A percentile compares a stretch with the other conserved stretches of the same genome.
Evolutionary conservation across 1,139 yeast species (phyloP).

Genomic region (Saccharomyces hybrid): DNA sequence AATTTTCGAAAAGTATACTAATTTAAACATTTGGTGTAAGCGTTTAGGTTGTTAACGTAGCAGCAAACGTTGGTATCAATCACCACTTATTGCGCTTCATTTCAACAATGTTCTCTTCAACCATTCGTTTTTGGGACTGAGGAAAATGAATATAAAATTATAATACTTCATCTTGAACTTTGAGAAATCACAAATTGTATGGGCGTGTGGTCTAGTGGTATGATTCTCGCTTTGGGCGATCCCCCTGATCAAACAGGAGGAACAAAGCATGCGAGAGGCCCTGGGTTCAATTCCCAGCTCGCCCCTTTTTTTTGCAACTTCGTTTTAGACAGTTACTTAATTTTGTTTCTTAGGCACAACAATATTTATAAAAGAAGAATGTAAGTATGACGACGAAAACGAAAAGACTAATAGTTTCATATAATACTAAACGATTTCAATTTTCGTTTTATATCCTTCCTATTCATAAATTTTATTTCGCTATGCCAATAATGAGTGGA

Average conservation of each 20-base stretch:
- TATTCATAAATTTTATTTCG: background rate
- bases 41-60: too few relatives aligned
- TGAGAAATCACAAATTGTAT: background rate
- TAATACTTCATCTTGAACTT: background rate
- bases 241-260: background rate
- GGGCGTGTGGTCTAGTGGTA: constrained; percentile 9
- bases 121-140: too few relatives aligned
- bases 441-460: background rate
- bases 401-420: background rate
- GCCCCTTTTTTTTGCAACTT: constrained; percentile 3
- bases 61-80: too few relatives aligned
- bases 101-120: too few relatives aligned
- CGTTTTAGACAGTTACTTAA: too few relatives aligned
- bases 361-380: too few relatives aligned
- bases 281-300: constrained; percentile 9
- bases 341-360: too few relatives aligned
- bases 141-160: too few relatives aligned
- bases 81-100: too few relatives aligned
- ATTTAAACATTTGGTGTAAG: too few relatives aligned
- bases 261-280: constrained; percentile 8
- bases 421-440: background rate
- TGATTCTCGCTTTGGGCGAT: constrained; percentile 8
- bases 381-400: background rate
- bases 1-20: too few relatives aligned
- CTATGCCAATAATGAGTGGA: background rate